Percentiles rank a stretch among this genome's conserved stretches.
Evolutionary conservation across 2,329 filamentous ascomycete genomes (phyloP).

Genomic region (Calonectria leucothoes): DNA sequence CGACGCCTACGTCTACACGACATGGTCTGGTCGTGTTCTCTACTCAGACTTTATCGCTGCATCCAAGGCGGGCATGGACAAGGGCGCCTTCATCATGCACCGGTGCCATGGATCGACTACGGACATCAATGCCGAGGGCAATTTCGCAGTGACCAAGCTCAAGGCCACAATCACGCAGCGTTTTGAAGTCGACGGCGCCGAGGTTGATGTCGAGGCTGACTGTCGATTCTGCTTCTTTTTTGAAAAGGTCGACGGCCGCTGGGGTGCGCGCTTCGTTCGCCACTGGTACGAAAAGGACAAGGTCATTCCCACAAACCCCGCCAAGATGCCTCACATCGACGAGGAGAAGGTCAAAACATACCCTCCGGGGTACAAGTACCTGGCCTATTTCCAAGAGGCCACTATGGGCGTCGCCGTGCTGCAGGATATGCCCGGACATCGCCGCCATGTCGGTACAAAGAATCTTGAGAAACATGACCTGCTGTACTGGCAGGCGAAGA

Average conservation of each 20-base stretch:
- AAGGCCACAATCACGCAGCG: slow-evolving; percentile 63
- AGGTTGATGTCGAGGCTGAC: slow-evolving; percentile 59
- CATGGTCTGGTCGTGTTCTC: slow-evolving; percentile 59
- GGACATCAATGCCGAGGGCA: slow-evolving; percentile 53
- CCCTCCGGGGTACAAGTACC: slow-evolving; percentile 57
- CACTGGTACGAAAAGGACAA: slow-evolving; percentile 67
- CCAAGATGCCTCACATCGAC: slow-evolving; percentile 53
- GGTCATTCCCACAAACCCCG: slow-evolving; percentile 56
- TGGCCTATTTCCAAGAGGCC: slow-evolving; percentile 58
- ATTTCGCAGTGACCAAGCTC: slow-evolving; percentile 59
- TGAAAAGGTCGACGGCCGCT: slow-evolving; percentile 50
- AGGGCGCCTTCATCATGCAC: slow-evolving; percentile 57
- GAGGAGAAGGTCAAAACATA: slow-evolving; percentile 52
- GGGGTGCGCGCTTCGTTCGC: slow-evolving; percentile 57
- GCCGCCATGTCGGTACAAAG: slow-evolving; percentile 41
- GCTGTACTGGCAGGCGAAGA: slow-evolving; percentile 55
- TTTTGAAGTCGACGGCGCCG: slow-evolving; percentile 53
- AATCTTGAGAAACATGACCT: slow-evolving; percentile 56
- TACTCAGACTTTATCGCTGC: slow-evolving; percentile 53
- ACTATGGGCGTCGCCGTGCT: slow-evolving; percentile 58
- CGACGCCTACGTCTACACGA: slow-evolving; percentile 60
- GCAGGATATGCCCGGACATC: slow-evolving; percentile 57
- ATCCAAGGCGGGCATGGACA: slow-evolving; percentile 54
- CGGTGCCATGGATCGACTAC: slow-evolving; percentile 55
- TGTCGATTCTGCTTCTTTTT: slow-evolving; percentile 61